Base-by-base conservation (phyloP, 805 yeast genomes). In the Cyberlindnera japonica region DNA sequence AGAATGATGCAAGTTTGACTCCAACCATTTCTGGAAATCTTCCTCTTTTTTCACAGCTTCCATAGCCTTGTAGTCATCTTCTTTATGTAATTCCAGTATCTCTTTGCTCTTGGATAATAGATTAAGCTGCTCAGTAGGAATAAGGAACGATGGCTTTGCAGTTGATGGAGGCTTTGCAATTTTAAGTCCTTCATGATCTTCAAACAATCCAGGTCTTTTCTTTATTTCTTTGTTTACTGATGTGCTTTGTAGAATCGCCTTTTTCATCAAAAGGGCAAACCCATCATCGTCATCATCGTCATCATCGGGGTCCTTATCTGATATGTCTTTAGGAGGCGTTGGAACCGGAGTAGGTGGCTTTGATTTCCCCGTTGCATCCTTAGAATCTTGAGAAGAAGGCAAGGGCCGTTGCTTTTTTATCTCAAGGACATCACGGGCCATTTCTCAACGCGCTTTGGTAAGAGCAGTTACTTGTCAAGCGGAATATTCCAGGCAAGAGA, bases 51-150 rank as follows among this genome's bases (percentile, higher is more conserved):
- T 33, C 13, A 46, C 19, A 4, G 36, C 28, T 9, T 11, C 26
- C 23, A 32, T 3, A 3, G 50, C 47, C 8, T 23, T 28, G 7
- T 24, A 20, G 27, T 46, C 50, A 17, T 43, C 50, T 14, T 43
- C 22, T 22, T 35, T 20, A 17, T 46, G 50, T n/a, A 32, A 23
- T 14, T 33, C 15, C 5, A 20, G 8, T 9, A 46, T 29, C 18
- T 40, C 40, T 5, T 33, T 34, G 24, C 47, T 43, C 32, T 26
- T 40, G 25, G 26, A 38, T 38, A 43, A 31, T 6, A 29, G 16
- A 8, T 40, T 40, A 16, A 43, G 3, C 4, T 8, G 11, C 2
- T 21, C n/a, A 4, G 17, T 3, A 3, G 40, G 24, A 16, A 31
- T 15, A 15, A 33, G 8, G 8, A 28, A 33, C 2, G 42, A 43